Base-by-base conservation (phyloP, 1,284 basidiomycete species). In the Boletus smithii region DNA sequence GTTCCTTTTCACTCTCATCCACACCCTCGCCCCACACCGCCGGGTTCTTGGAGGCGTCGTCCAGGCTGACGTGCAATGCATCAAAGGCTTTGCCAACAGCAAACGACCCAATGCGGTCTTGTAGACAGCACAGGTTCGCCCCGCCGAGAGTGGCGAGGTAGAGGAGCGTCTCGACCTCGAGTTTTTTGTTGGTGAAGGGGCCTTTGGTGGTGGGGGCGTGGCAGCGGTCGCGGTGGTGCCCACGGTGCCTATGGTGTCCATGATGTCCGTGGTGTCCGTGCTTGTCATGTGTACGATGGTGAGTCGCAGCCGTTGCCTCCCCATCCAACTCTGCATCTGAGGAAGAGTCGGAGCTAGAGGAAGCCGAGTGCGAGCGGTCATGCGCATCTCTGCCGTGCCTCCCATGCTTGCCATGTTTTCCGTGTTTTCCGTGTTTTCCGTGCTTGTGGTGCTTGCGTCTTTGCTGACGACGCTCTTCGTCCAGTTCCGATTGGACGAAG, bases 121-220 rank as follows among this genome's bases (percentile, higher is more conserved):
- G 75, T 29, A 97, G 68, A 33, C 75, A 73, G 61, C 91, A 94
- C 0, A 98, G 81, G 27, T 82, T 70, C 0, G 95, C 95, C 1
- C 95, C 95, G 29, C 95, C 95, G 14, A 89, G 71, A 1, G 95
- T 98, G 5, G 95, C 93, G 43, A 97, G 81, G 70, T 91, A 88
- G 49, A 95, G 75, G 30, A 97, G 74, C 0, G 90, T 83, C 5
- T 86, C 71, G 20, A 93, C 73, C 3, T 82, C 71, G 5, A 97
- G 74, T 41, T 86, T 85, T 14, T 75, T 72, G 51, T 76, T 73
- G 1, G 77, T 69, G 59, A 90, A 89, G 35, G 60, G 27, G 14
- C 37, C 24, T 8, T 32, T 20, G 23, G 23, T n/a, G 20, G n/a
- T 16, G 13, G 23, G 41, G 3, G n/a, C 1, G 10, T n/a, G 17